Evolutionary conservation across 441 rosid species (phyloP).

Genomic region (Brassica hybrid): DNA sequence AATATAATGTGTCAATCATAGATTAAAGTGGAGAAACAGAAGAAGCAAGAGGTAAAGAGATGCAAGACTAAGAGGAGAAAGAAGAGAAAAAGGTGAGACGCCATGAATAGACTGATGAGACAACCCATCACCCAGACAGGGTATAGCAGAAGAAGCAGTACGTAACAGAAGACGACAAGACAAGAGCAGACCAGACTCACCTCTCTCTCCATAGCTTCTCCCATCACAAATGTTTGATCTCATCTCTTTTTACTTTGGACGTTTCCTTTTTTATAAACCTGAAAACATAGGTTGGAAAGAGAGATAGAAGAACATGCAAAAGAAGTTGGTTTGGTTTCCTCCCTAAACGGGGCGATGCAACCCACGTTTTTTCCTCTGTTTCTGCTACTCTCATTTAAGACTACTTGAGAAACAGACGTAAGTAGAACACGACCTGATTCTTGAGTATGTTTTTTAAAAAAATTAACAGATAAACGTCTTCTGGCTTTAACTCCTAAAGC

Average conservation of each 20-base stretch:
- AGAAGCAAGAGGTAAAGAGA: constrained; percentile 30
- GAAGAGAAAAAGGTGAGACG: constrained; percentile 36
- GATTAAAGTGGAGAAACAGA: constrained; percentile 27
- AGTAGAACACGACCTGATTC: not conserved
- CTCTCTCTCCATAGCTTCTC: constrained; percentile 36
- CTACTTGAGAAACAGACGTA: not conserved
- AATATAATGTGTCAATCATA: constrained; percentile 5
- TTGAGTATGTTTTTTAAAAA: not conserved
- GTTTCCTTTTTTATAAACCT: constrained; percentile 18
- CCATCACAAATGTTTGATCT: constrained; percentile 15
- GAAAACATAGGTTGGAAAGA: not conserved
- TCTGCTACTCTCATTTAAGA: not conserved
- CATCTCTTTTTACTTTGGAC: not conserved
- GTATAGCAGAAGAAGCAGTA: constrained; percentile 34
- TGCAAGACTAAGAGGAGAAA: constrained; percentile 34
- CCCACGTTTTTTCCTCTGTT: constrained; percentile 27
- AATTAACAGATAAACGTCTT: not conserved
- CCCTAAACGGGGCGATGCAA: constrained; percentile 28
- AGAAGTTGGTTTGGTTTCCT: constrained; percentile 28
- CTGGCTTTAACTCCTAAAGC: not conserved
- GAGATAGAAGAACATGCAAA: constrained; percentile 19
- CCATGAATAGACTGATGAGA: constrained; percentile 34
- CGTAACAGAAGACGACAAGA: constrained; percentile 26
- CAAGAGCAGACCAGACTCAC: constrained; percentile 14
- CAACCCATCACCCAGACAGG: constrained; percentile 39